Conservation (phyloP, 2,329 filamentous ascomycete genomes). For the Nannizziopsis barbatae region DNA sequence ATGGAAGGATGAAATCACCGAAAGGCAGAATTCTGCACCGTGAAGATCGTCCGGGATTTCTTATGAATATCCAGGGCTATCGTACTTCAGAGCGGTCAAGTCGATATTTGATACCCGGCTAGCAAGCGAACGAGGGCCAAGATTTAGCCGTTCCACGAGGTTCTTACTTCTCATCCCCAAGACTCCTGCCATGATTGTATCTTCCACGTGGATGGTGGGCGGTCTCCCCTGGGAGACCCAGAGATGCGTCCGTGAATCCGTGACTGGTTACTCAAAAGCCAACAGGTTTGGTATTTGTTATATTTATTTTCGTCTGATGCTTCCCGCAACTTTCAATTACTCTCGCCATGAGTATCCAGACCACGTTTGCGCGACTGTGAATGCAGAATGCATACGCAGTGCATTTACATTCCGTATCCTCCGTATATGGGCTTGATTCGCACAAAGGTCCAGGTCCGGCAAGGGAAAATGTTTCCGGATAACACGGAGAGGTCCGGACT, state of each 20-base stretch:
- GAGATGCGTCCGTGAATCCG: not conserved
- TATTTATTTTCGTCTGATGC: not conserved
- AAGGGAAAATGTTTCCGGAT: not conserved
- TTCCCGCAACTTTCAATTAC: not conserved
- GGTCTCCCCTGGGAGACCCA: not conserved
- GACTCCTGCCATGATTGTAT: not conserved
- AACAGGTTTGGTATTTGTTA: not conserved
- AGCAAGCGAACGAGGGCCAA: too few relatives aligned
- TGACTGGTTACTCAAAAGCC: not conserved
- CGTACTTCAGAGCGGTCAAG: not conserved
- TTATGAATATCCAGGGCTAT: not conserved
- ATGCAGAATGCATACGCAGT: not conserved
- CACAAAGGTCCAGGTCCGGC: not conserved
- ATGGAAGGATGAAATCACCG: too few relatives aligned
- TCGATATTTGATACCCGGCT: not conserved
- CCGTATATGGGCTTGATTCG: too few relatives aligned
- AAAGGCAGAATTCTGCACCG: not conserved
- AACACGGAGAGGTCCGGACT: not conserved
- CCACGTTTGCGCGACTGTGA: slow-evolving; percentile 6
- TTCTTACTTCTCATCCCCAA: not conserved
- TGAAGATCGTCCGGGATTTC: too few relatives aligned
- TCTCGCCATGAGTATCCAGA: not conserved
- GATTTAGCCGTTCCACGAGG: not conserved
- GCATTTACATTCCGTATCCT: not conserved
- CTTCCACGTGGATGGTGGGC: slow-evolving; percentile 4